Percentiles rank a stretch among this genome's conserved stretches.
Conservation (phyloP, 306 rosid species). For the Vigna mungo region DNA sequence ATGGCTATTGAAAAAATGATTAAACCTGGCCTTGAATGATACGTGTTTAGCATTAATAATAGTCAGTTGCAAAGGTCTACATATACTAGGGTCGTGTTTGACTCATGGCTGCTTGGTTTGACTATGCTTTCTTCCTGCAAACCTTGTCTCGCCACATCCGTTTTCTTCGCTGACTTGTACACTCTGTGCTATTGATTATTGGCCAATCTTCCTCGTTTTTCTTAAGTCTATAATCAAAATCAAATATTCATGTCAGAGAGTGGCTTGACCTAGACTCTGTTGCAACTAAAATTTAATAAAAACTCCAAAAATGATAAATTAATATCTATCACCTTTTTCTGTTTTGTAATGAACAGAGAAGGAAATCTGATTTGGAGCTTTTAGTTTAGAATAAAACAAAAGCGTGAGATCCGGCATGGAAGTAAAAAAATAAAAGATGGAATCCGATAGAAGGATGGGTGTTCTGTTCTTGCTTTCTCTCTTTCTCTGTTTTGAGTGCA, state of each 20-base stretch:
- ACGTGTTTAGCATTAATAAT: too few species aligned
- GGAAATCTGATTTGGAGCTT: background rate
- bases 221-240: background rate
- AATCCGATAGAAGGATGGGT: too few species aligned
- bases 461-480: too few species aligned
- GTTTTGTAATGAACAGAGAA: background rate
- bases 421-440: background rate
- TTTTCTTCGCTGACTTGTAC: constrained; percentile 36
- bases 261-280: too few species aligned
- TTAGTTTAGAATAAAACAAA: constrained; percentile 10
- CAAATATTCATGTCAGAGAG: too few species aligned
- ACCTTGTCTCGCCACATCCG: constrained; percentile 29
- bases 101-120: constrained; percentile 27
- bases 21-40: too few species aligned
- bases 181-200: background rate
- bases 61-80: too few species aligned
- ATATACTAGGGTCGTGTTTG: background rate
- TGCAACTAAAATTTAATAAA: too few species aligned
- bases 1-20: too few species aligned
- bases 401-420: constrained; percentile 25
- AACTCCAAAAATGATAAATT: too few species aligned
- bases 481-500: background rate
- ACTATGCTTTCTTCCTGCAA: constrained; percentile 13
- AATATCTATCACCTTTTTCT: too few species aligned
- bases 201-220: background rate